These are phyloP conservation scores for Sugiyamaella boreocaroliniensis DNA, from an alignment of 805 yeast species.

Conservation along the genomic window DNA sequence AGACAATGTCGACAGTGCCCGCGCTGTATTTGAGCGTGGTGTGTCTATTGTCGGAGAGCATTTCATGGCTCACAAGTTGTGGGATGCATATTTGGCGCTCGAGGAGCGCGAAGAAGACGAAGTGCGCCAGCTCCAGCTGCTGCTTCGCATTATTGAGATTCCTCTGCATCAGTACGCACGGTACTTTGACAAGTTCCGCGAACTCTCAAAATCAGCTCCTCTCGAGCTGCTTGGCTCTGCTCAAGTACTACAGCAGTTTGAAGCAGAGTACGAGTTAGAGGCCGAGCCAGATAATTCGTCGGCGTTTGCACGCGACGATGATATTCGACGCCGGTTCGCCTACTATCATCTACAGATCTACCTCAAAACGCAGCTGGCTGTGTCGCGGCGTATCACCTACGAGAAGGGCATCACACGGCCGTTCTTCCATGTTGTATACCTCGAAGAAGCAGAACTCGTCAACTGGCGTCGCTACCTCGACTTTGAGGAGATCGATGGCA, in stretches of 20 bases:
- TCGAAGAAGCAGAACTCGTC: slow-evolving; percentile 38
- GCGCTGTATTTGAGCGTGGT: slow-evolving; percentile 42
- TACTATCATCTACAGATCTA: slow-evolving; percentile 41
- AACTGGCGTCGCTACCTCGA: slow-evolving; percentile 62
- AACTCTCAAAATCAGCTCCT: slow-evolving; percentile 29
- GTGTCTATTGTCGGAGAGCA: slow-evolving; percentile 53
- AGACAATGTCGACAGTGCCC: slow-evolving; percentile 13
- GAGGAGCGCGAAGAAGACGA: slow-evolving; percentile 39
- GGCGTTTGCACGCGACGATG: slow-evolving; percentile 28
- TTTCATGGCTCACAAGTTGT: slow-evolving; percentile 69
- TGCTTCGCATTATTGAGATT: slow-evolving; percentile 31
- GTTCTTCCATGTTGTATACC: slow-evolving; percentile 46
- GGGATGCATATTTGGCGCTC: slow-evolving; percentile 73
- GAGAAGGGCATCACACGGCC: slow-evolving; percentile 58
- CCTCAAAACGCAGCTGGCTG: slow-evolving; percentile 43
- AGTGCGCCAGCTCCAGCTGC: slow-evolving; percentile 39
- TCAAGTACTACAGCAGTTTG: slow-evolving; percentile 29
- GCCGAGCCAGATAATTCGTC: neutral
- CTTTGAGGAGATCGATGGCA: slow-evolving; percentile 38
- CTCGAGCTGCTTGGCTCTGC: slow-evolving; percentile 30
- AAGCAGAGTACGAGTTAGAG: slow-evolving; percentile 18
- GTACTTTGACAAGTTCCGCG: slow-evolving; percentile 47
- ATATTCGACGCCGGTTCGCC: slow-evolving; percentile 39
- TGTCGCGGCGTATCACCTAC: slow-evolving; percentile 59
- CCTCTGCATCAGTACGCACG: slow-evolving; percentile 85